Conservation (phyloP, 2,329 filamentous ascomycete species). For the Diplodia sapinea region DNA sequence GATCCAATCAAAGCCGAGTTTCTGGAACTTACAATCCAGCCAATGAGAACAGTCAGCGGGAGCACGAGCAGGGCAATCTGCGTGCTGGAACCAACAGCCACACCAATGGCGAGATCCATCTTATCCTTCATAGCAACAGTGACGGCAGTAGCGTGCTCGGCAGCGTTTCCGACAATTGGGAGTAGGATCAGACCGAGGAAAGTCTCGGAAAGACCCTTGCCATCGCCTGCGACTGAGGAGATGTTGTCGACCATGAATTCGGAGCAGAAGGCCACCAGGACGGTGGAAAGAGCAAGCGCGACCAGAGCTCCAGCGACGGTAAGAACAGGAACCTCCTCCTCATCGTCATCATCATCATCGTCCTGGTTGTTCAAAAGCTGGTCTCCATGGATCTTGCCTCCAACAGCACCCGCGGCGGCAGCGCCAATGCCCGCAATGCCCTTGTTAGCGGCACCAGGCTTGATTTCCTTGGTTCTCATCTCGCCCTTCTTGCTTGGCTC, state of each 20-base stretch:
- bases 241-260: constrained; percentile 69
- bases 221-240: constrained; percentile 56
- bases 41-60: constrained; percentile 65
- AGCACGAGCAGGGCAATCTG: constrained; percentile 69
- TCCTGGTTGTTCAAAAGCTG: constrained; percentile 50
- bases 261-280: constrained; percentile 78
- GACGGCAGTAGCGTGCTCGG: constrained; percentile 69
- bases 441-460: constrained; percentile 56
- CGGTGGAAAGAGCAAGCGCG: constrained; percentile 74
- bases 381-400: constrained; percentile 57
- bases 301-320: constrained; percentile 73
- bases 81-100: constrained; percentile 69
- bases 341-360: constrained; percentile 62
- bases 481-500: constrained; percentile 78
- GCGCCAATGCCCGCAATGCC: constrained; percentile 61
- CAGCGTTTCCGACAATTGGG: constrained; percentile 70
- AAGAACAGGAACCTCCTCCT: constrained; percentile 76
- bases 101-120: constrained; percentile 71
- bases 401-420: constrained; percentile 56
- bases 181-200: constrained; percentile 69
- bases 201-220: constrained; percentile 59
- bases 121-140: constrained; percentile 69
- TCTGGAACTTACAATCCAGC: constrained; percentile 56
- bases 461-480: constrained; percentile 57
- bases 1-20: not conserved